Conservation (phyloP, 192 early-diverging fungal species). For the Pecoramyces ruminantium region DNA sequence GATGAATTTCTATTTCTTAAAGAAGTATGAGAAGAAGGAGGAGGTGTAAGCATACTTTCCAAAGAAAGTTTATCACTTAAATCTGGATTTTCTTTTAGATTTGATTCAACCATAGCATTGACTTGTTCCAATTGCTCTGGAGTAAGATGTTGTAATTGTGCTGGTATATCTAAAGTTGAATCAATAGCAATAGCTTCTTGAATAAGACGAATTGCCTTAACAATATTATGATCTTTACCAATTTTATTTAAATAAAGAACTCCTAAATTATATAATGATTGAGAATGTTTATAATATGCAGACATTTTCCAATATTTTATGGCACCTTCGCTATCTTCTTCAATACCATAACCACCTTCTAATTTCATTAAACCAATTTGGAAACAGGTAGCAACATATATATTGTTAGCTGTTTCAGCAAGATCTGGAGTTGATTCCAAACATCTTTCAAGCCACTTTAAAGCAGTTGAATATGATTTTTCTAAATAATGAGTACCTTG, state of each 20-base stretch:
- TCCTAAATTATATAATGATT: background rate
- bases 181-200: background rate
- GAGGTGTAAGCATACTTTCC: background rate
- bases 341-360: background rate
- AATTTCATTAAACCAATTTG: background rate
- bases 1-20: background rate
- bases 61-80: background rate
- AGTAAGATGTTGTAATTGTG: background rate
- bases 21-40: background rate
- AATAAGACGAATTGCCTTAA: background rate
- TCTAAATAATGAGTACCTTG: background rate
- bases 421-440: background rate
- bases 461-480: background rate
- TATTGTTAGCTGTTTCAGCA: background rate
- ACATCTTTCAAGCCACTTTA: background rate
- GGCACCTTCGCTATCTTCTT: background rate
- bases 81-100: background rate
- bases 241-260: background rate
- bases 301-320: background rate
- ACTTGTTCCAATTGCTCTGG: background rate
- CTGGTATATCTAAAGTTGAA: background rate
- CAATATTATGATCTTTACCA: background rate
- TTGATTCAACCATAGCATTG: background rate
- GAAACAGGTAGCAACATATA: background rate
- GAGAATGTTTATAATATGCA: background rate